Evolutionary conservation across 164 flowering plant species (phyloP).

Genomic region (Protea cynaroides): DNA sequence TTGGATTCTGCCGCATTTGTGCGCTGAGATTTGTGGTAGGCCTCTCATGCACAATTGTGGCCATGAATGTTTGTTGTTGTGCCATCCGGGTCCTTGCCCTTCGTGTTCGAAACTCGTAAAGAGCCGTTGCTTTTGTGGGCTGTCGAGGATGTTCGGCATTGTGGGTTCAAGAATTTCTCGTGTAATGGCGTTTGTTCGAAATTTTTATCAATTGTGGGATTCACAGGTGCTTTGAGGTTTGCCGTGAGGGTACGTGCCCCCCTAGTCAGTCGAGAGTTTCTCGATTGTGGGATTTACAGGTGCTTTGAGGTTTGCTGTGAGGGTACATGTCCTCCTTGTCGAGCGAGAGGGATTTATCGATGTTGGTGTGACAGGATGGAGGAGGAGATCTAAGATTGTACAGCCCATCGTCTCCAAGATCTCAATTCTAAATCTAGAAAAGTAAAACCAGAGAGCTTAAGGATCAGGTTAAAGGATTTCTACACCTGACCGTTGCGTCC

Average conservation of each 20-base stretch:
- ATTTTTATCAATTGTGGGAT: no score
- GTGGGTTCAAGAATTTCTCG: conserved; percentile 69
- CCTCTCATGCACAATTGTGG: conserved; percentile 61
- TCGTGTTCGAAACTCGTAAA: conserved; percentile 79
- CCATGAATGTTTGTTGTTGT: conserved; percentile 66
- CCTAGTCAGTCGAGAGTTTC: no score
- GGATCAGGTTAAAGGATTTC: no score
- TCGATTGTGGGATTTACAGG: conserved; percentile 56
- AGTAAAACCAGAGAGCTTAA: no score
- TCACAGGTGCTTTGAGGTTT: no score
- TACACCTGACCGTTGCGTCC: no score
- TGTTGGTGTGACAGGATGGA: conserved; percentile 64
- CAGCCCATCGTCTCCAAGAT: no score
- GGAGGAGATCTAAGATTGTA: no score
- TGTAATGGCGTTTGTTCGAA: conserved; percentile 49
- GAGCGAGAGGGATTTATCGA: conserved; percentile 32
- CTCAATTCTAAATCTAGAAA: no score
- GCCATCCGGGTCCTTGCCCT: conserved; percentile 96
- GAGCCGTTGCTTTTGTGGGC: conserved; percentile 63
- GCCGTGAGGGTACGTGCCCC: no score
- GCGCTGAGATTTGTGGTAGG: conserved; percentile 77
- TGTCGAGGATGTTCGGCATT: conserved; percentile 56
- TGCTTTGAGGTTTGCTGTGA: conserved; percentile 69
- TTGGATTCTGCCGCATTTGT: conserved; percentile 90
- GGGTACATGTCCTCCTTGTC: conserved; percentile 72